These are phyloP conservation scores for Dillenia suffruticosa DNA, from an alignment of 164 flowering plant genomes.

Conservation along the genomic window DNA sequence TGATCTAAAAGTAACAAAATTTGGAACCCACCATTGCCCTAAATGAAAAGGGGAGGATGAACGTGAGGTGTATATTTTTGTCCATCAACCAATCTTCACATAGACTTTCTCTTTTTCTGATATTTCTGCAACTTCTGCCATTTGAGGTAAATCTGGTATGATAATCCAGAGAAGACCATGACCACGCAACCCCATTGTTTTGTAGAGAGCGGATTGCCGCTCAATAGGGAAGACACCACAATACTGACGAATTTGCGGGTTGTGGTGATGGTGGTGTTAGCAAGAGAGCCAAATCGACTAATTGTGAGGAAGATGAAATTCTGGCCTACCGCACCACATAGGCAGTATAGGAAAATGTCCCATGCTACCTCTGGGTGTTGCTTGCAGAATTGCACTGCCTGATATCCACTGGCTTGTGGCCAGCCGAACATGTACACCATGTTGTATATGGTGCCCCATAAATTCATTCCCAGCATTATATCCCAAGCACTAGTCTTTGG, in stretches of 20 bases:
- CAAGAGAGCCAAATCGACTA: slow-evolving; percentile 88
- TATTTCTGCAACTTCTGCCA: slow-evolving; percentile 74
- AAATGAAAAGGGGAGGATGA: too few species aligned
- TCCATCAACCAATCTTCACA: slow-evolving; percentile 16
- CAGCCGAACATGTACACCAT: slow-evolving; percentile 89
- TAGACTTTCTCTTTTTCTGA: slow-evolving; percentile 65
- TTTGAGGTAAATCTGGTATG: slow-evolving; percentile 90
- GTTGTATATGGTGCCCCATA: slow-evolving; percentile 97
- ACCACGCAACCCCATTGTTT: slow-evolving; percentile 89
- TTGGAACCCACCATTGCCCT: too few species aligned
- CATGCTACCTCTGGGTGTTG: slow-evolving; percentile 95
- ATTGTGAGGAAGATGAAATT: slow-evolving; percentile 96
- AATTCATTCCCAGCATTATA: slow-evolving; percentile 97
- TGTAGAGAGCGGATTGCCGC: slow-evolving; percentile 88
- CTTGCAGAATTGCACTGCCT: slow-evolving; percentile 80
- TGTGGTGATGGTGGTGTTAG: slow-evolving; percentile 97
- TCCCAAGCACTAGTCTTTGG: slow-evolving; percentile 98
- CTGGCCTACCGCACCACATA: slow-evolving; percentile 97
- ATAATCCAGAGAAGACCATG: slow-evolving; percentile 92
- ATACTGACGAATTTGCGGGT: slow-evolving; percentile 98
- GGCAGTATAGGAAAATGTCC: slow-evolving; percentile 88
- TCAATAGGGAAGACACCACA: slow-evolving; percentile 83
- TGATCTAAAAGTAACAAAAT: too few species aligned
- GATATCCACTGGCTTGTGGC: slow-evolving; percentile 73
- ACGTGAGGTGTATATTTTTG: too few species aligned